Evolutionary conservation across 495 filamentous ascomycete genomes (phyloP), one percentile per base, ranked within the genome.

Genomic region (Xylaria longipes): DNA sequence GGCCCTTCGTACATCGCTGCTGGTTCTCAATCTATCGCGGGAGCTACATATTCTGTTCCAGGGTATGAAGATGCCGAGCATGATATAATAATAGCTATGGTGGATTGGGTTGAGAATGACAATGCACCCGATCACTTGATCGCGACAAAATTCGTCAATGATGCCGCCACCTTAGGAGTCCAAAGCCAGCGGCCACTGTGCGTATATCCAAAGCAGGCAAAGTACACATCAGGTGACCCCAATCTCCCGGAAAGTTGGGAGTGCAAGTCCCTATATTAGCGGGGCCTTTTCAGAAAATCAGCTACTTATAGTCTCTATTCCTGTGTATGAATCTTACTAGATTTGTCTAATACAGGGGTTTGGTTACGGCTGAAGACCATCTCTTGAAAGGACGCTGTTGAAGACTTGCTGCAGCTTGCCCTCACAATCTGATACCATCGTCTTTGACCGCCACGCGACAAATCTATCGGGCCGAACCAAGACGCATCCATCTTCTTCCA

Each of bases 401-500:
- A 84, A 50, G 7, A 81, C 81, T 22, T 61, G 50, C 41, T 73
- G 41, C 20, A 83, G 50, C 56, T 74, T 74, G 37, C 29, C 72
- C n/a, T 77, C 73, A 50, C 68, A 71, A 35, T 80, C 76, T 0
- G 72, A 63, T 12, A 70, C 37, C 73, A 80, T 79, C 5, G 58
- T 72, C 14, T 41, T 50, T n/a, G 73, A 69, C 43, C 78, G 65
- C 78, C 86, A 88, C 7, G 83, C 81, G 6, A 88, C 80, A 71
- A 85, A 82, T 11, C 84, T 73, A 77, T 88, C 86, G 2, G 86
- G 86, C 22, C 86, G 73, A 14, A 84, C 76, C 39, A 89, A 73
- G 5, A 89, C 80, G 73, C 81, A 84, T 0, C 87, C 87, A 74
- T 83, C 80, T 63, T 88, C 87, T n/a, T 82, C 82, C 8, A 88